phyloP scores from a whole-genome alignment of 2,329 filamentous ascomycete genomes.

The Talaromyces sp. region DNA sequence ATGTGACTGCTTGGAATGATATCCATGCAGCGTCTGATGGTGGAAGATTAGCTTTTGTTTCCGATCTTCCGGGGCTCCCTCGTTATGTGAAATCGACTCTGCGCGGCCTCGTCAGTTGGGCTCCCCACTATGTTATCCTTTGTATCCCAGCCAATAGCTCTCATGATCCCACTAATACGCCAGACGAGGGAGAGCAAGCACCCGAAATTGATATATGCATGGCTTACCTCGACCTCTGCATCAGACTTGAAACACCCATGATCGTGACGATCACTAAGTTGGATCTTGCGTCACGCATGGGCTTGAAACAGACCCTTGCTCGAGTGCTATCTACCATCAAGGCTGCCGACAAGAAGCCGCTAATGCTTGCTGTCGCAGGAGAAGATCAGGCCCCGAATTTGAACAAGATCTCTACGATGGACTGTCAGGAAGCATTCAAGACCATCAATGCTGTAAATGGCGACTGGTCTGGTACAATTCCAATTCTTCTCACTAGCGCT shows the following conservation, averaged over 20 bases:
- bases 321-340: conserved; percentile 77
- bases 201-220: conserved; percentile 68
- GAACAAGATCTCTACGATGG: conserved; percentile 54
- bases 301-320: conserved; percentile 66
- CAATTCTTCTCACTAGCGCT: conserved; percentile 83
- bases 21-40: conserved; percentile 79
- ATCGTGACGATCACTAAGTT: conserved; percentile 86
- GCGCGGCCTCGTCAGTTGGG: conserved; percentile 89
- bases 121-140: conserved; percentile 86
- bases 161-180: conserved; percentile 43
- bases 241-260: conserved; percentile 74
- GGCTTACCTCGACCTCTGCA: conserved; percentile 78
- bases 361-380: conserved; percentile 56
- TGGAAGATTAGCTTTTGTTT: conserved; percentile 74
- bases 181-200: conserved; percentile 27
- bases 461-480: conserved; percentile 58
- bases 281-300: conserved; percentile 73
- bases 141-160: conserved; percentile 77
- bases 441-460: conserved; percentile 46
- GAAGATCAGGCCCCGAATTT: conserved; percentile 52
- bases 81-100: conserved; percentile 86
- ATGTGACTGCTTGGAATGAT: conserved; percentile 90
- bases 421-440: conserved; percentile 58
- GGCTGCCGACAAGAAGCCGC: conserved; percentile 67
- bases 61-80: conserved; percentile 88